Conservation (phyloP, 148 eudicot species). For the Fagopyrum homotropicum region DNA sequence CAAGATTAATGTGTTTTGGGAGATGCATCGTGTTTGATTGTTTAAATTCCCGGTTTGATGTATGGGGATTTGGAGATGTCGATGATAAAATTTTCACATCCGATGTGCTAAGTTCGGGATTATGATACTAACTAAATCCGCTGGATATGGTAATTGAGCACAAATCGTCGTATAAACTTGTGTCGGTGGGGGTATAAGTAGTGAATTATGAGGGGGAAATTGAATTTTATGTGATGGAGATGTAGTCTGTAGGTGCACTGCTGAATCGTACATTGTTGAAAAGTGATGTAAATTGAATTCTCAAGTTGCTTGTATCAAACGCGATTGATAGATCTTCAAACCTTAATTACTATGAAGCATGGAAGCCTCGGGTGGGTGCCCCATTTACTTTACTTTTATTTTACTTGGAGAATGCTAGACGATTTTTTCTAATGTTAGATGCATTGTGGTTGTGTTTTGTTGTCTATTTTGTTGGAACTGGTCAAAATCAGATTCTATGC, state of each 20-base stretch:
- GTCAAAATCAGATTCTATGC: neutral
- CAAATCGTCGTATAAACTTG: neutral
- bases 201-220: neutral
- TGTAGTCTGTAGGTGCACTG: neutral
- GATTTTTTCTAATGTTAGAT: too few relatives aligned
- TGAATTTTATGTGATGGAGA: neutral
- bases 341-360: too few relatives aligned
- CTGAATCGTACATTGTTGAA: neutral
- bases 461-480: too few relatives aligned
- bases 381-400: too few relatives aligned
- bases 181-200: neutral
- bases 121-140: neutral
- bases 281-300: neutral
- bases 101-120: neutral
- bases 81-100: neutral
- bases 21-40: neutral
- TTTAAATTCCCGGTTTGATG: neutral
- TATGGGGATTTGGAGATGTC: neutral
- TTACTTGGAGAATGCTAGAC: too few relatives aligned
- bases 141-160: neutral
- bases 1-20: neutral
- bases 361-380: too few relatives aligned
- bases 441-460: too few relatives aligned
- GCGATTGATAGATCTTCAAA: neutral
- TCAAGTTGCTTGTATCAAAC: neutral